Percentiles rank a stretch among this genome's conserved stretches.
Conservation (phyloP, 768 basidiomycete species). For the Cystobasidium tubakii region DNA sequence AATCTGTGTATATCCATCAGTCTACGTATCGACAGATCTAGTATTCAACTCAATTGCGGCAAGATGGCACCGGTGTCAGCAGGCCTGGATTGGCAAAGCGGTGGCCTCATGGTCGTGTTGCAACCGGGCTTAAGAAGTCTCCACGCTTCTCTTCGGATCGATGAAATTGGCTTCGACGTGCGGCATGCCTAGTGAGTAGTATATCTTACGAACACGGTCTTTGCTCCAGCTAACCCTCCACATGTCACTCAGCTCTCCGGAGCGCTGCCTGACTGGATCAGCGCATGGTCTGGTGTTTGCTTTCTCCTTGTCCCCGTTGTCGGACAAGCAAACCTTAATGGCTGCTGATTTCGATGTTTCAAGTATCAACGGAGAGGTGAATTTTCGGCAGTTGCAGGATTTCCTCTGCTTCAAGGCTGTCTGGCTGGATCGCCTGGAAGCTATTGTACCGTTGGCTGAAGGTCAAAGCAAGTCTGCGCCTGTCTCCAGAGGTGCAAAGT, state of each 20-base stretch:
- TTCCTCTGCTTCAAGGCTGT: constrained; percentile 91
- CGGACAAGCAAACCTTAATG: constrained; percentile 44
- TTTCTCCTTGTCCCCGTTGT: constrained; percentile 60
- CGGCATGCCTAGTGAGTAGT: constrained; percentile 56
- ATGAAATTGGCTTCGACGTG: constrained; percentile 71
- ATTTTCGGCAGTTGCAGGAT: constrained; percentile 81
- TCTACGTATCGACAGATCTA: constrained; percentile 83
- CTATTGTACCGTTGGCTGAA: constrained; percentile 56
- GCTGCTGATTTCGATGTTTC: constrained; percentile 51
- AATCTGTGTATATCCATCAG: constrained; percentile 71
- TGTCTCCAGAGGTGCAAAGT: constrained; percentile 39
- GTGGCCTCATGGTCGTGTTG: constrained; percentile 75
- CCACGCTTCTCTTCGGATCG: constrained; percentile 70
- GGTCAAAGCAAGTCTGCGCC: constrained; percentile 41
- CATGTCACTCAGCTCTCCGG: constrained; percentile 42
- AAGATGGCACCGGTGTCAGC: constrained; percentile 90
- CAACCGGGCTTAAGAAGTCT: constrained; percentile 67
- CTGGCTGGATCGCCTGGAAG: constrained; percentile 80
- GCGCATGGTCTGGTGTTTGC: constrained; percentile 68
- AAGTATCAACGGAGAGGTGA: constrained; percentile 69
- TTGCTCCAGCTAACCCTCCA: constrained; percentile 39
- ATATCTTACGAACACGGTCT: neutral
- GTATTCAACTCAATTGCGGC: constrained; percentile 75
- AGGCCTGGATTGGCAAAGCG: constrained; percentile 85
- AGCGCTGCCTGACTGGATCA: constrained; percentile 61